Conservation (phyloP, 495 filamentous ascomycete genomes). For the Aspergillus wentii region DNA sequence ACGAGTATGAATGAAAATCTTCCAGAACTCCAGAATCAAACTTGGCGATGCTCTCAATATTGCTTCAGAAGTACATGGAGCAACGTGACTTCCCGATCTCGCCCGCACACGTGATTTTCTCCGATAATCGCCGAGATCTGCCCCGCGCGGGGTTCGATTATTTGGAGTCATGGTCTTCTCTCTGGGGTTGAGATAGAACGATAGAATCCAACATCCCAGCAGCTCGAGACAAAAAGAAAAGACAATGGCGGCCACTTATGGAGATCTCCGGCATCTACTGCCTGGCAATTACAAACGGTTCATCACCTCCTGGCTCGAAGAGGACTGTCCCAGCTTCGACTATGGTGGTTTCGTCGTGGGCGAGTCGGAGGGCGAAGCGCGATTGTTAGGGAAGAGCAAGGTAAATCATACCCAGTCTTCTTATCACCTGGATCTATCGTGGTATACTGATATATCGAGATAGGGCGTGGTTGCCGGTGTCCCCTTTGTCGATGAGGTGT, state of each 20-base stretch:
- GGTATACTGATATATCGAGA: conserved; percentile 1
- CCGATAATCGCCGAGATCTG: no score
- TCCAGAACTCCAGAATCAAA: no score
- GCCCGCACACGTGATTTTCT: no score
- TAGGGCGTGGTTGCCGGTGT: conserved; percentile 83
- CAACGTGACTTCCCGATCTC: no score
- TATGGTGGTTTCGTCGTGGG: conserved; percentile 97
- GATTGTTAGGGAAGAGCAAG: conserved; percentile 79
- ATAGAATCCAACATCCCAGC: not conserved
- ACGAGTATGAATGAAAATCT: no score
- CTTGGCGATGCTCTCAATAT: no score
- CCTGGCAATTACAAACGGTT: conserved; percentile 77
- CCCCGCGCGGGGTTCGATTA: no score
- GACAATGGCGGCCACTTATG: conserved; percentile 59
- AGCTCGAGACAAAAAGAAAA: not conserved
- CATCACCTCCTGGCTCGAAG: conserved; percentile 80
- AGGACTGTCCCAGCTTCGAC: conserved; percentile 94
- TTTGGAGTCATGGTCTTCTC: no score
- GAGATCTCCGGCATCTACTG: conserved; percentile 74
- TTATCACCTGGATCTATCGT: not conserved
- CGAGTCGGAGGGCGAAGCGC: conserved; percentile 68
- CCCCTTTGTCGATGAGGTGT: conserved; percentile 95
- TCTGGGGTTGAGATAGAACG: no score
- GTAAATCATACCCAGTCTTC: conserved; percentile 23
- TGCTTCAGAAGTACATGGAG: no score